Percentiles rank a stretch among this genome's conserved stretches.
These are phyloP conservation scores for Candida verbasci DNA, from an alignment of 805 yeast species.

Conservation along the genomic window DNA sequence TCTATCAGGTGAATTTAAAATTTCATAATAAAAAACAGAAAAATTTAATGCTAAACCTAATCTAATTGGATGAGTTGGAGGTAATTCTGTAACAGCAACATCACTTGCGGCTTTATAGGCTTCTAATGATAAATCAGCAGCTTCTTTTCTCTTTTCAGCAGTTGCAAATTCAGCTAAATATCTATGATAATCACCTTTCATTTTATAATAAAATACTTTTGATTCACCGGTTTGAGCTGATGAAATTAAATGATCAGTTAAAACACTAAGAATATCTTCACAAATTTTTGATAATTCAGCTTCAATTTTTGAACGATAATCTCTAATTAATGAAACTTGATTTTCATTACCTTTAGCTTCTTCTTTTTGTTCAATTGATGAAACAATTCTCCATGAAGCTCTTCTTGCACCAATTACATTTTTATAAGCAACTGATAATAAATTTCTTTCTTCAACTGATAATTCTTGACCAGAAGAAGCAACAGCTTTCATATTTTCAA, in stretches of 20 bases:
- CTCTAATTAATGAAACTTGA: slow-evolving; percentile 86
- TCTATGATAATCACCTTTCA: slow-evolving; percentile 99
- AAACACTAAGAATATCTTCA: slow-evolving; percentile 85
- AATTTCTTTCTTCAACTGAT: slow-evolving; percentile 96
- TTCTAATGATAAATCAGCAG: slow-evolving; percentile 88
- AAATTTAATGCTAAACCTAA: slow-evolving; percentile 96
- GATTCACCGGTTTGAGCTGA: slow-evolving; percentile 96
- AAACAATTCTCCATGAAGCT: slow-evolving; percentile 98
- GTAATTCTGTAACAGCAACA: slow-evolving; percentile 93
- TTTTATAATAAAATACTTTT: slow-evolving; percentile 95
- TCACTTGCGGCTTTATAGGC: slow-evolving; percentile 95
- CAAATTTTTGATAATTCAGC: slow-evolving; percentile 88
- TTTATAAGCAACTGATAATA: slow-evolving; percentile 95
- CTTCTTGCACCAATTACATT: slow-evolving; percentile 99
- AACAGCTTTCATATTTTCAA: slow-evolving; percentile 95
- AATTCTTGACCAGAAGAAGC: slow-evolving; percentile 95
- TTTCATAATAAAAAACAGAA: slow-evolving; percentile 97
- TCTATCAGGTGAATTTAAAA: slow-evolving; percentile 95
- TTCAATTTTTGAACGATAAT: slow-evolving; percentile 93
- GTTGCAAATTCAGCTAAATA: slow-evolving; percentile 95
- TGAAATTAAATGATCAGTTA: slow-evolving; percentile 86
- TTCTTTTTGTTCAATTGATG: slow-evolving; percentile 97
- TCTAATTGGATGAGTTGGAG: slow-evolving; percentile 98
- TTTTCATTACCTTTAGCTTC: slow-evolving; percentile 92
- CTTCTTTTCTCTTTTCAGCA: slow-evolving; percentile 86